A percentile compares a stretch with the other conserved stretches of the same genome.
phyloP scores from a whole-genome alignment of 2,329 filamentous ascomycete genomes.

The Fusarium algeriense region DNA sequence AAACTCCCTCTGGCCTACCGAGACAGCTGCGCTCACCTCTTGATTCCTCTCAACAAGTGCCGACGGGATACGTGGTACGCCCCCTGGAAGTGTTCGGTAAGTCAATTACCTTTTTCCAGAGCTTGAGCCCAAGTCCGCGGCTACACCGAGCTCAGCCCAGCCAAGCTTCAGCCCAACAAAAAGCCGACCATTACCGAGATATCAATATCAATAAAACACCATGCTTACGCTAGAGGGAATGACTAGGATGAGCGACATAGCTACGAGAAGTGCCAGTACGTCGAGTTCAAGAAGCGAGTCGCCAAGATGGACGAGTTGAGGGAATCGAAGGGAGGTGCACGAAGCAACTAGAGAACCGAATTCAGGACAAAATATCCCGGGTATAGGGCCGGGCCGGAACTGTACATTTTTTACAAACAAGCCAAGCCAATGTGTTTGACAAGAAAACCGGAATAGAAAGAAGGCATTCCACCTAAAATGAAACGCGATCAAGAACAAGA shows the following conservation, averaged over 20 bases:
- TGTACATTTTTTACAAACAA: constrained; percentile 51
- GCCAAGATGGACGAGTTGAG: constrained; percentile 98
- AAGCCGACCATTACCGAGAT: constrained; percentile 28
- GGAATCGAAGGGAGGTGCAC: constrained; percentile 82
- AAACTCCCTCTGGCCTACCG: constrained; percentile 90
- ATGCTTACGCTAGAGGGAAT: constrained; percentile 40
- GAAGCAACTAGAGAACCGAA: constrained; percentile 78
- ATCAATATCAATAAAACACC: constrained; percentile 18
- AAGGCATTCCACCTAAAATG: constrained; percentile 37
- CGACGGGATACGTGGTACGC: constrained; percentile 92
- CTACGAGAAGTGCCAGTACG: constrained; percentile 99
- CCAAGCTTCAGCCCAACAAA: constrained; percentile 12
- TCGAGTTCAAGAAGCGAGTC: constrained; percentile 98
- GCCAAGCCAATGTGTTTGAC: constrained; percentile 37
- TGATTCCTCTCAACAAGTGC: constrained; percentile 97
- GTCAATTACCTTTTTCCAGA: constrained; percentile 50
- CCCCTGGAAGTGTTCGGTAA: constrained; percentile 97
- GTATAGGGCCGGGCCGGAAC: constrained; percentile 41
- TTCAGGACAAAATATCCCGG: constrained; percentile 8
- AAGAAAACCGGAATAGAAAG: constrained; percentile 47
- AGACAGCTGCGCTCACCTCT: constrained; percentile 93
- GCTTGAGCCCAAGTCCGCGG: constrained; percentile 6
- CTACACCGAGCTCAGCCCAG: constrained; percentile 14
- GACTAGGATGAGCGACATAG: constrained; percentile 90
- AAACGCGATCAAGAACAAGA: constrained; percentile 23